phyloP scores from a whole-genome alignment of 345 rosid species.

The Rhodamnia rubescens region DNA sequence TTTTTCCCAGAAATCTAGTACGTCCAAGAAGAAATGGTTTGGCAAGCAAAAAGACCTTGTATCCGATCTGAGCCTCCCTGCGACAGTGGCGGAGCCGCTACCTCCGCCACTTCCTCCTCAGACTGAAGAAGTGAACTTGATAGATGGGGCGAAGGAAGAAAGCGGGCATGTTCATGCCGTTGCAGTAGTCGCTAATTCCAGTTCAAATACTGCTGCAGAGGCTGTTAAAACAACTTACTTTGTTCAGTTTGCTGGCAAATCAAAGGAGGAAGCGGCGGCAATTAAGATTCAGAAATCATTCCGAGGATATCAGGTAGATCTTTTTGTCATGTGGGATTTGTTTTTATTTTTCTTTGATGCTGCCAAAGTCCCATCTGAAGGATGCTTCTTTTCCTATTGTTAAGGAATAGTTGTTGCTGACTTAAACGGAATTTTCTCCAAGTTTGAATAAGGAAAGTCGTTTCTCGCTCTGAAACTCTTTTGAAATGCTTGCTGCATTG shows the following conservation, averaged over 20 bases:
- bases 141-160: conserved; percentile 34
- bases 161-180: conserved; percentile 15
- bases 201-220: conserved; percentile 21
- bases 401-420: not conserved
- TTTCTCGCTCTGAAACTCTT: not conserved
- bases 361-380: not conserved
- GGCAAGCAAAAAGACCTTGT: conserved; percentile 32
- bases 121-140: conserved; percentile 35
- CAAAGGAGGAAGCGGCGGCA: conserved; percentile 74
- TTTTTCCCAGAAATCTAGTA: conserved; percentile 18
- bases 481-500: not conserved
- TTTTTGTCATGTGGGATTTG: not conserved
- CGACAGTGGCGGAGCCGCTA: conserved; percentile 6
- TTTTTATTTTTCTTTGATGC: not conserved
- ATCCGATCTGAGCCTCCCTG: conserved; percentile 18
- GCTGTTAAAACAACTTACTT: conserved; percentile 17
- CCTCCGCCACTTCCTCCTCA: conserved; percentile 27
- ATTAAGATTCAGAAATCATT: conserved; percentile 81
- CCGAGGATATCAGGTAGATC: conserved; percentile 63
- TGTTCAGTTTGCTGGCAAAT: conserved; percentile 44
- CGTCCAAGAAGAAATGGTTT: conserved; percentile 35
- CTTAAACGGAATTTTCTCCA: not conserved
- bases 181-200: conserved; percentile 11
- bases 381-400: not conserved
- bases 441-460: not conserved